Percentiles rank a stretch among this genome's conserved stretches.
These are phyloP conservation scores for Extremus antarcticus DNA, from an alignment of 495 filamentous ascomycete species.

Conservation along the genomic window DNA sequence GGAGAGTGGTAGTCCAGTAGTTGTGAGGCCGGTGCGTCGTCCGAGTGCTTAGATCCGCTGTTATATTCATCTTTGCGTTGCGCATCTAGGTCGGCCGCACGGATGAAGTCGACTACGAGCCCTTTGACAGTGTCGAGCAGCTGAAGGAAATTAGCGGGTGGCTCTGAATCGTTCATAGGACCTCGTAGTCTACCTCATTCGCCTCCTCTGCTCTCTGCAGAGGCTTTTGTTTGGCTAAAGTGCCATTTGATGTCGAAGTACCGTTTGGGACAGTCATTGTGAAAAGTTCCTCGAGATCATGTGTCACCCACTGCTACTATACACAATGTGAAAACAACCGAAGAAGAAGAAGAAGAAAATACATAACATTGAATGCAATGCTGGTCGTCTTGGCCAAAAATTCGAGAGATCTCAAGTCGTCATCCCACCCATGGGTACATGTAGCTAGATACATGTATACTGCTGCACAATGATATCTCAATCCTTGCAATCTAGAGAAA, in stretches of 20 bases:
- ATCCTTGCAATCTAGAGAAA: not conserved
- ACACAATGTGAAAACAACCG: too few relatives aligned
- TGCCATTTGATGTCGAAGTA: too few relatives aligned
- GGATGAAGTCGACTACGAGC: constrained; percentile 69
- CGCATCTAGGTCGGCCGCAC: constrained; percentile 57
- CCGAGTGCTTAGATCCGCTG: not conserved
- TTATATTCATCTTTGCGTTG: constrained; percentile 24
- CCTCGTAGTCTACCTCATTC: constrained; percentile 38
- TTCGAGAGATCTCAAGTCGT: too few relatives aligned
- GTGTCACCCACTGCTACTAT: too few relatives aligned
- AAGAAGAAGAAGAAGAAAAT: too few relatives aligned
- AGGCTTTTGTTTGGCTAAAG: not conserved
- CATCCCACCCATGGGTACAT: too few relatives aligned
- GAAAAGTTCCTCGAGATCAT: too few relatives aligned
- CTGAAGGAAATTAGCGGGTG: constrained; percentile 31
- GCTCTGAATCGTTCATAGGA: not conserved
- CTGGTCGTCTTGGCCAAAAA: too few relatives aligned
- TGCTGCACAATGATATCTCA: not conserved
- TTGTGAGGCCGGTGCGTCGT: constrained; percentile 39
- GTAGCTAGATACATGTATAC: not conserved
- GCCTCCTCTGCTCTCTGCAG: constrained; percentile 42
- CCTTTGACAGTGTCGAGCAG: constrained; percentile 62
- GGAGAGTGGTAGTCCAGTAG: constrained; percentile 64
- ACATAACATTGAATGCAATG: too few relatives aligned
- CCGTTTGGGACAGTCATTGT: too few relatives aligned